phyloP scores from a whole-genome alignment of 768 basidiomycete species.

The Tricholomella constricta region DNA sequence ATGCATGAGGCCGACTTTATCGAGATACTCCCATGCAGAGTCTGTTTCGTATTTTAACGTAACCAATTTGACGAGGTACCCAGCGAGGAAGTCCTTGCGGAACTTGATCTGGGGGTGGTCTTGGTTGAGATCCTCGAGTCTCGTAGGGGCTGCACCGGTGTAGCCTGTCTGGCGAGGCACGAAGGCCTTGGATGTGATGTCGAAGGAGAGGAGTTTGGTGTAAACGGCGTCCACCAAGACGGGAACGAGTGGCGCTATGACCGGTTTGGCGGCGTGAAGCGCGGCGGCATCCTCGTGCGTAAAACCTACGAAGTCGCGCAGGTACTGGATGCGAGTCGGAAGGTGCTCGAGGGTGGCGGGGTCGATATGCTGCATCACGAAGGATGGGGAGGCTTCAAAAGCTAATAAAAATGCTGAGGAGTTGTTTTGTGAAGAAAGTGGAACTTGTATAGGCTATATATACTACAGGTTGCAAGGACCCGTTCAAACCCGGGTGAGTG shows the following conservation, averaged over 20 bases:
- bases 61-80: conserved; percentile 38
- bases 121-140: conserved; percentile 38
- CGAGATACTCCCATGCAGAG: conserved; percentile 46
- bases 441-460: no score
- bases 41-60: conserved; percentile 45
- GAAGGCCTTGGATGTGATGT: conserved; percentile 42
- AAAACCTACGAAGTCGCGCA: conserved; percentile 48
- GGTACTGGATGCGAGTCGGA: conserved; percentile 41
- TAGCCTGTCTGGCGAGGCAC: conserved; percentile 43
- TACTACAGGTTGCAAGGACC: no score
- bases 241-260: conserved; percentile 45
- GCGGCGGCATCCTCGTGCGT: conserved; percentile 41
- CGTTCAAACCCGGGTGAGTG: background rate
- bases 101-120: conserved; percentile 50
- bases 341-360: conserved; percentile 32
- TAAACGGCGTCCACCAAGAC: conserved; percentile 47
- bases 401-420: no score
- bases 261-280: conserved; percentile 40
- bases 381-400: no score
- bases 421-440: no score
- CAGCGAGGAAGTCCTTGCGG: conserved; percentile 41
- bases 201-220: conserved; percentile 45
- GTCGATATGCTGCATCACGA: conserved; percentile 28
- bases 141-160: conserved; percentile 38
- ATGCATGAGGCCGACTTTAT: conserved; percentile 53